Evolutionary conservation across 2,329 filamentous ascomycete genomes (phyloP), one percentile per base, ranked within the genome.

Genomic region (Aspergillus caelatus): DNA sequence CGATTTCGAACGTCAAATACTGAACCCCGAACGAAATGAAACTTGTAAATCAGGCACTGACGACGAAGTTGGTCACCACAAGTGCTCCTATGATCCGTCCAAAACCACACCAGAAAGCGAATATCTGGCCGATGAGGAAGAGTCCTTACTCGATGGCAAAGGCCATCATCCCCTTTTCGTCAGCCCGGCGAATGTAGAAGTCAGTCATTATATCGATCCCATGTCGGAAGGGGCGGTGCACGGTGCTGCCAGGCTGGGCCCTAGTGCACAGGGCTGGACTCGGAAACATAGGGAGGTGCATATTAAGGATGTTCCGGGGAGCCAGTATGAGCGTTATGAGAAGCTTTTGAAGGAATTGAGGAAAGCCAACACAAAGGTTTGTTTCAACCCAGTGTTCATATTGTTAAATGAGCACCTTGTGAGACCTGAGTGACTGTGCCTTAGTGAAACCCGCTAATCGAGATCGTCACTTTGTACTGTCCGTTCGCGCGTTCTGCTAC

Each of bases 11-110:
- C 60, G 70, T 28, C 62, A 66, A 28, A 62, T 63, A 19, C 66
- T 73, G 19, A 65, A 66, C 34, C 68, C 70, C 0, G 65, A 67
- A 32, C 60, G 66, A 23, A 46, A 58, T 5, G 72, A 74, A 23
- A 72, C 65, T 9, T 69, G 68, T 30, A 65, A 71, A 52, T 68
- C 65, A 11, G 72, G 72, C n/a, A 68, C 71, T 12, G 72, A 74
- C 39, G 71, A 72, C 28, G 71, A 70, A 57, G 70, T 72, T 10
- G 71, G 65, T 1, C 63, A 62, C 4, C 71, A 74, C 63, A 67
- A 66, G 26, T 69, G 68, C 4, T 72, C 72, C 14, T 74, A 71
- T 52, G 71, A 74, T 34, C 71, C 71, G 4, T 58, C 63, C 11
- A 68, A 58, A 45, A 72, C 71, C 21, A 60, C 61, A 21, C 67